phyloP scores from a whole-genome alignment of 805 yeast genomes.

The Ogataea glucozyma region DNA sequence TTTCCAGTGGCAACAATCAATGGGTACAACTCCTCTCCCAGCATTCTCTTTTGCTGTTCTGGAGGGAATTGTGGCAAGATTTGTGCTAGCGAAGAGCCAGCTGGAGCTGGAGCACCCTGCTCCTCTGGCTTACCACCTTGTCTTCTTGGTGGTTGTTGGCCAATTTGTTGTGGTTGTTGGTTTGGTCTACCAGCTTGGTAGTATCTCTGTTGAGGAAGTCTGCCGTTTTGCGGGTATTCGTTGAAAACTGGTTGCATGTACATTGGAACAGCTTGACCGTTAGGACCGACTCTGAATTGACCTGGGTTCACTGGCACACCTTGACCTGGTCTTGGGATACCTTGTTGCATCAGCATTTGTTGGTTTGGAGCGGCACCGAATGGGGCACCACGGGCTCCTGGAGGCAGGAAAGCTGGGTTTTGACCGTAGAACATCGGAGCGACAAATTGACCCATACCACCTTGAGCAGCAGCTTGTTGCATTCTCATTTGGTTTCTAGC shows the following conservation, averaged over 20 bases:
- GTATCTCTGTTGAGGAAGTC: slow-evolving; percentile 42
- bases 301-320: slow-evolving; percentile 52
- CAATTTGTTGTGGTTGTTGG: slow-evolving; percentile 22
- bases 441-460: slow-evolving; percentile 83
- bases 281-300: slow-evolving; percentile 73
- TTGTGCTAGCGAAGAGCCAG: slow-evolving; percentile 51
- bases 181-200: slow-evolving; percentile 45
- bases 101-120: slow-evolving; percentile 30
- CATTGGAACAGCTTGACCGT: slow-evolving; percentile 80
- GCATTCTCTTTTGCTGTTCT: slow-evolving; percentile 93
- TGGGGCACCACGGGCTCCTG: slow-evolving; percentile 77
- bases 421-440: slow-evolving; percentile 85
- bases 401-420: slow-evolving; percentile 72
- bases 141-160: slow-evolving; percentile 25
- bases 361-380: slow-evolving; percentile 79
- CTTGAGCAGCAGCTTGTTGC: slow-evolving; percentile 93
- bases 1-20: slow-evolving; percentile 84
- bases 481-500: slow-evolving; percentile 98
- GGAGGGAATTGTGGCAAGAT: slow-evolving; percentile 66
- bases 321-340: slow-evolving; percentile 64
- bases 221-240: slow-evolving; percentile 64
- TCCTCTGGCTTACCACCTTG: slow-evolving; percentile 31
- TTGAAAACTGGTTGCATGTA: slow-evolving; percentile 83
- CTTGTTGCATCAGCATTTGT: slow-evolving; percentile 68
- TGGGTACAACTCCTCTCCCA: slow-evolving; percentile 97